These are phyloP conservation scores for Cercospora zeina DNA, from an alignment of 2,329 filamentous ascomycete species.

Conservation along the genomic window DNA sequence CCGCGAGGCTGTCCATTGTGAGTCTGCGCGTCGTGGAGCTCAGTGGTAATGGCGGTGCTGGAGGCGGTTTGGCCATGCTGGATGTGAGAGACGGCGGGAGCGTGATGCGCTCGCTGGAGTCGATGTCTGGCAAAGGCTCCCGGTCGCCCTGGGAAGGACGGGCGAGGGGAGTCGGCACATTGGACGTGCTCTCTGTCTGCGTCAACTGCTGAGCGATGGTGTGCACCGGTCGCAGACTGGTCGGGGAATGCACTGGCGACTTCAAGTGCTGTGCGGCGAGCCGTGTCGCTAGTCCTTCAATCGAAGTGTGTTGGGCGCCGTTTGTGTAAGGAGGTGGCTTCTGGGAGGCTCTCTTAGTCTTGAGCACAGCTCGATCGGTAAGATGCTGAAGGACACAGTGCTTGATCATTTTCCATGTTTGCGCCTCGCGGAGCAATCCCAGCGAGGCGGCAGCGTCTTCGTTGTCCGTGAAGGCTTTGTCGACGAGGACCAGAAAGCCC, in stretches of 20 bases:
- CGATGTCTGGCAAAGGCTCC: constrained; percentile 41
- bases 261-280: constrained; percentile 27
- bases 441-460: constrained; percentile 19
- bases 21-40: constrained; percentile 21
- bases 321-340: constrained; percentile 13
- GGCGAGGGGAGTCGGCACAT: constrained; percentile 56
- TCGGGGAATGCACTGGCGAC: constrained; percentile 26
- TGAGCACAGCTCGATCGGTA: constrained; percentile 34
- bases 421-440: constrained; percentile 53
- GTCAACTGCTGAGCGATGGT: constrained; percentile 31
- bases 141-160: constrained; percentile 39
- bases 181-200: constrained; percentile 50
- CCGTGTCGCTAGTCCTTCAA: constrained; percentile 25
- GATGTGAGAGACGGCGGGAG: constrained; percentile 34
- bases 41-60: not conserved
- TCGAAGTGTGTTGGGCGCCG: constrained; percentile 17
- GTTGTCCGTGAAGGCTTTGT: constrained; percentile 25
- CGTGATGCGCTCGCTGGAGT: constrained; percentile 30
- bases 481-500: constrained; percentile 23
- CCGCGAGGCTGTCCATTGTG: constrained; percentile 30
- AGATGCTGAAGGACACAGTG: constrained; percentile 54
- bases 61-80: constrained; percentile 14
- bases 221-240: constrained; percentile 28
- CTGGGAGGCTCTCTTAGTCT: constrained; percentile 19
- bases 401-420: constrained; percentile 61